A percentile compares a stretch with the other conserved stretches of the same genome.
Evolutionary conservation across 805 yeast genomes (phyloP).

Genomic region (Osmozyma mogii): DNA sequence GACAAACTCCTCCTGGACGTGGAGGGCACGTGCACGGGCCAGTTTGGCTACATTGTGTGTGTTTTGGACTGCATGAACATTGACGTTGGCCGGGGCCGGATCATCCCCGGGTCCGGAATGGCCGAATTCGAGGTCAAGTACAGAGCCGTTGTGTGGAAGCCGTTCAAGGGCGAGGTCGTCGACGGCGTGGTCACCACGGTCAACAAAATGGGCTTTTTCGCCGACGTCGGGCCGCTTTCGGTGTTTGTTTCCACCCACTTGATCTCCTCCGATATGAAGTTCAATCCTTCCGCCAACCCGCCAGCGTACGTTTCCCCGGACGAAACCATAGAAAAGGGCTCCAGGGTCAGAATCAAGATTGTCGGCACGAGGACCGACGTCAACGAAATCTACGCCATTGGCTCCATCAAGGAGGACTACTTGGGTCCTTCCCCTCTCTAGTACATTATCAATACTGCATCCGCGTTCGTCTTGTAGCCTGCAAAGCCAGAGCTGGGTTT

Average conservation of each 20-base stretch:
- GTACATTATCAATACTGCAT: slow-evolving; percentile 1
- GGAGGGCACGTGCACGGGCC: slow-evolving; percentile 98
- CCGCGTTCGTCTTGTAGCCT: too few species aligned
- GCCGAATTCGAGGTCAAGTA: slow-evolving; percentile 96
- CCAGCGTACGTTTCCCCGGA: slow-evolving; percentile 97
- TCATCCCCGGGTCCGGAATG: slow-evolving; percentile 84
- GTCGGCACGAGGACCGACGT: slow-evolving; percentile 98
- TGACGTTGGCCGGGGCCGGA: slow-evolving; percentile 90
- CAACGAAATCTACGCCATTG: slow-evolving; percentile 94
- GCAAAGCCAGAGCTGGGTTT: too few species aligned
- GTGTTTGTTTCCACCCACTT: slow-evolving; percentile 93
- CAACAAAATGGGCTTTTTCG: slow-evolving; percentile 91
- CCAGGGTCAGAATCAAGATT: slow-evolving; percentile 87
- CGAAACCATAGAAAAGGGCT: slow-evolving; percentile 89
- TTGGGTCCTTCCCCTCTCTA: slow-evolving; percentile 66
- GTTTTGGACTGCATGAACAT: slow-evolving; percentile 91
- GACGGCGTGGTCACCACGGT: slow-evolving; percentile 95
- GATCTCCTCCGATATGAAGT: slow-evolving; percentile 89
- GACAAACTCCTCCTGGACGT: slow-evolving; percentile 90
- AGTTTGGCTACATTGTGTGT: slow-evolving; percentile 94
- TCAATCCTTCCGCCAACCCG: slow-evolving; percentile 92
- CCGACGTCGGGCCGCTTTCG: slow-evolving; percentile 94
- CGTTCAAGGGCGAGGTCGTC: slow-evolving; percentile 97
- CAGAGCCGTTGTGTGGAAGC: slow-evolving; percentile 96
- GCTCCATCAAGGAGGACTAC: slow-evolving; percentile 95